A percentile compares a stretch with the other conserved stretches of the same genome.
These are phyloP conservation scores for Musa itinerans DNA, from an alignment of 176 grass and related monocot genomes.

Conservation along the genomic window DNA sequence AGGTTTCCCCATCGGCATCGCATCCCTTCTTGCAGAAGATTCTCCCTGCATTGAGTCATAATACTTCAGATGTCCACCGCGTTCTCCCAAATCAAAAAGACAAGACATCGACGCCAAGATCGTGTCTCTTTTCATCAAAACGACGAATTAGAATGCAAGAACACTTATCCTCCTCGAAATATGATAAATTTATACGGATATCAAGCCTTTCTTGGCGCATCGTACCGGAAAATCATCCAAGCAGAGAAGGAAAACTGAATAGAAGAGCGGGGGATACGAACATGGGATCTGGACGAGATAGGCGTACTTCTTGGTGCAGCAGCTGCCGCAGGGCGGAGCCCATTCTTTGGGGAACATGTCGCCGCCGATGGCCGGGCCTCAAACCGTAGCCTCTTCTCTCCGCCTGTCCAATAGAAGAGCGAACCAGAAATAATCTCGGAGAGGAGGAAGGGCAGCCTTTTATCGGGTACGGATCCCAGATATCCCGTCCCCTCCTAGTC, in stretches of 20 bases:
- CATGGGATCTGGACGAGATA: conserved; percentile 79
- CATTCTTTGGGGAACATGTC: conserved; percentile 78
- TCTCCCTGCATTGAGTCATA: conserved; percentile 50
- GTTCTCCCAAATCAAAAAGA: not conserved
- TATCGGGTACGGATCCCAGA: not conserved
- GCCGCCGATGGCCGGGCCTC: not conserved
- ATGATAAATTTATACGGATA: not conserved
- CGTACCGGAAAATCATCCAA: not conserved
- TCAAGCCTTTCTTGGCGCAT: not conserved
- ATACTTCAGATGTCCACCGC: not conserved
- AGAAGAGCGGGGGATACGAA: conserved; percentile 18
- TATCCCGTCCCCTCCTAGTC: too few species aligned
- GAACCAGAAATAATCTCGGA: not conserved
- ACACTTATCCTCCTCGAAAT: not conserved
- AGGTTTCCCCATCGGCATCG: conserved; percentile 73
- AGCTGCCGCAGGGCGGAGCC: conserved; percentile 71
- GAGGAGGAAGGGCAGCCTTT: not conserved
- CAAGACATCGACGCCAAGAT: not conserved
- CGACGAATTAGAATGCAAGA: not conserved
- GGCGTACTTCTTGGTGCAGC: conserved; percentile 92
- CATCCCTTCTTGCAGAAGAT: conserved; percentile 99
- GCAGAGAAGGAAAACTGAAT: not conserved
- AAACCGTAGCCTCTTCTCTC: not conserved
- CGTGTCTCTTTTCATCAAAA: not conserved
- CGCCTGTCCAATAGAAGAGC: not conserved